phyloP scores from a whole-genome alignment of 257 asterid species.

The Solanum habrochaites region DNA sequence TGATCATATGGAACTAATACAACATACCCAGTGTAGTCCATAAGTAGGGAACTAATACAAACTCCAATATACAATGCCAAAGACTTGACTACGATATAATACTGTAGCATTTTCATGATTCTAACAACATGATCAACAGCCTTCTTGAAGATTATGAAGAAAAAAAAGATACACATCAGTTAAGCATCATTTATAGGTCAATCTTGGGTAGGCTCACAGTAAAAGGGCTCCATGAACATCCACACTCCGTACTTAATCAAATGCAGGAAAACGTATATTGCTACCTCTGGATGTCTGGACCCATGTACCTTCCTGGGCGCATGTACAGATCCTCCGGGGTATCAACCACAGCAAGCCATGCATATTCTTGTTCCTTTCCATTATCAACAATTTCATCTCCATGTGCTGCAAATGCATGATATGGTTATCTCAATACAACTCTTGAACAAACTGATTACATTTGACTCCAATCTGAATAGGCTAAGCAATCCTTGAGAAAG shows the following conservation, averaged over 20 bases:
- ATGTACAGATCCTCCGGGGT: slow-evolving; percentile 74
- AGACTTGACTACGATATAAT: not conserved
- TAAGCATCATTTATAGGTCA: not conserved
- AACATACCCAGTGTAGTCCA: not conserved
- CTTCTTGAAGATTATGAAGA: not conserved
- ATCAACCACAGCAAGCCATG: slow-evolving; percentile 68
- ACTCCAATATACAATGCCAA: not conserved
- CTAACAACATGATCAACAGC: not conserved
- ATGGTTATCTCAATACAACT: not conserved
- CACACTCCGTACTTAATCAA: not conserved
- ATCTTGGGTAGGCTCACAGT: not conserved
- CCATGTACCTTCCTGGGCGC: slow-evolving; percentile 49
- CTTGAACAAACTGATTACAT: not conserved
- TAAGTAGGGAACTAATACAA: not conserved
- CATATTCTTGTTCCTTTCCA: slow-evolving; percentile 53
- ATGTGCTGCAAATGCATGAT: slow-evolving; percentile 25
- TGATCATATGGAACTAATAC: not conserved
- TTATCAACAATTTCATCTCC: slow-evolving; percentile 13
- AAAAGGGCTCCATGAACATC: not conserved
- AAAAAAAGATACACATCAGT: not conserved
- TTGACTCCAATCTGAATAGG: not conserved
- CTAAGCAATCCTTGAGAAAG: not conserved
- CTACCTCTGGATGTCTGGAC: slow-evolving; percentile 45
- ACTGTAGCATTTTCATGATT: not conserved
- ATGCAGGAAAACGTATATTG: not conserved